Evolutionary conservation across 805 yeast species (phyloP), one percentile per base, ranked within the genome.

Genomic region (Zygosaccharomyces kombuchaensis): DNA sequence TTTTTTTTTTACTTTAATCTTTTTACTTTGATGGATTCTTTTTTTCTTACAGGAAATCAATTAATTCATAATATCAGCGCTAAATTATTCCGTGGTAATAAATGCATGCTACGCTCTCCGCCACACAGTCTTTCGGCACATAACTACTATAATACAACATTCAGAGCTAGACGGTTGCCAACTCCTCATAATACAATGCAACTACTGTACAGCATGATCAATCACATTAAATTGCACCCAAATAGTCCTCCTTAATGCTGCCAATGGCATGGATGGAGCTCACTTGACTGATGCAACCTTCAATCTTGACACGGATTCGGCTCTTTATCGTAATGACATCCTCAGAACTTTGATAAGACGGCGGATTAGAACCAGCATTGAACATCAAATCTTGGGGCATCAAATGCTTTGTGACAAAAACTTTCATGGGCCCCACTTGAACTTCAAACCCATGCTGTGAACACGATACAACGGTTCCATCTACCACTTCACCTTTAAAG

Each of bases 201-300:
- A 12, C 23, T 17, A 17, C 10, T 25, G 21, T 36, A n/a, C 26
- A 9, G 27, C 17, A n/a, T 25, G 36, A 29, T 27, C 12, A 25
- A 37, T 22, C 8, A 21, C 9, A 31, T 54, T 51, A 66, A 43
- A 66, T 66, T 26, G 96, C 95, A 44, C 99, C 99, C 68, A 93
- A 75, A 66, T 88, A 93, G 72, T 93, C 99, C 71, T 93, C 99
- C 68, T 91, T 93, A 61, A 93, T 91, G 68, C 95, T 86, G 40
- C 99, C 99, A 63, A 93, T 93, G 38, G 98, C 99, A 65, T 88
- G 87, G 65, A 93, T 91, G 59, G 93, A 91, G 60, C 95, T 93
- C 10, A 93, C 99, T 69, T 95, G 98, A 10, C 97, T 87, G 63
- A 97, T 79, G 23, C 96, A 93, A 69, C 98, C 99, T 44, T 91